Percentiles rank a stretch among this genome's conserved stretches.
Conservation (phyloP, 495 filamentous ascomycete species). For the Talaromyces trachyspermus region DNA sequence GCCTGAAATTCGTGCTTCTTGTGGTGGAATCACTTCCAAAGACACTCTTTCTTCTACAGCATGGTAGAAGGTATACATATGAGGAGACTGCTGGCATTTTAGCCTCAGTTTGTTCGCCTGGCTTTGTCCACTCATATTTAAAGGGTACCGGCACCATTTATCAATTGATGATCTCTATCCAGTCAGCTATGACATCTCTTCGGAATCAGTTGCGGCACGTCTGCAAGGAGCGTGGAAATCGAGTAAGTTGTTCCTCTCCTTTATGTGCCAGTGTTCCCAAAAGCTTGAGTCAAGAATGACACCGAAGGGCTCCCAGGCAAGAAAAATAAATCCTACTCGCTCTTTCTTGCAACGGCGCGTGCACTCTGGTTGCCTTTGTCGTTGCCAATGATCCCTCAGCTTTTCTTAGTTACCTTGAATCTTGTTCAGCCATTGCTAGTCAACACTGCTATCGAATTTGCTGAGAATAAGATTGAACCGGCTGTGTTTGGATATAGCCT, state of each 20-base stretch:
- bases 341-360: slow-evolving; percentile 1
- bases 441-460: slow-evolving; percentile 11
- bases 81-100: slow-evolving; percentile 41
- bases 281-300: slow-evolving; percentile 2
- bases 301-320: neutral
- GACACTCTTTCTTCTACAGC: neutral
- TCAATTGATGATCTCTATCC: slow-evolving; percentile 22
- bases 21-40: neutral
- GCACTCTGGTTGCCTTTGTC: slow-evolving; percentile 27
- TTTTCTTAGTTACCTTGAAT: slow-evolving; percentile 42
- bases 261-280: slow-evolving; percentile 15
- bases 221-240: neutral
- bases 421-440: slow-evolving; percentile 53
- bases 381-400: slow-evolving; percentile 36
- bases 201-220: slow-evolving; percentile 6
- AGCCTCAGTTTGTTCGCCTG: slow-evolving; percentile 33
- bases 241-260: slow-evolving; percentile 11
- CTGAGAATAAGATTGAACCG: neutral
- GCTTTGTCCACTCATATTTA: slow-evolving; percentile 31
- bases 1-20: slow-evolving; percentile 1
- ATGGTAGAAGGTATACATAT: slow-evolving; percentile 6
- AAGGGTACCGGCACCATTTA: slow-evolving; percentile 27
- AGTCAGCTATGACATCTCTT: slow-evolving; percentile 18
- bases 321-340: slow-evolving; percentile 5
- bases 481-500: slow-evolving; percentile 47